phyloP scores from a whole-genome alignment of 805 yeast genomes.

The Cyberlindnera subsufficiens region DNA sequence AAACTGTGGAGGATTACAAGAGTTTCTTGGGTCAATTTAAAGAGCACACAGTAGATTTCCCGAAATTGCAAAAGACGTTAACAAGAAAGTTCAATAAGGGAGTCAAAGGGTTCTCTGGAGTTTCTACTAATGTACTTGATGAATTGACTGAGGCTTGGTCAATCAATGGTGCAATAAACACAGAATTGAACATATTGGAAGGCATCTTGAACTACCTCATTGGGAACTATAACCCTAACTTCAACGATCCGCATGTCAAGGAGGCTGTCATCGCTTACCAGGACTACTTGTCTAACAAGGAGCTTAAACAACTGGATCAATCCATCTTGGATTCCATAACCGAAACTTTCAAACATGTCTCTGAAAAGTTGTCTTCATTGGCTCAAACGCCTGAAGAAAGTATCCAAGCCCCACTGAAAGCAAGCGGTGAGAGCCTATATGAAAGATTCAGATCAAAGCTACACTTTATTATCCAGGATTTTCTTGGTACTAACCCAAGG shows the following conservation, averaged over 20 bases:
- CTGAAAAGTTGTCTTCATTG: background rate
- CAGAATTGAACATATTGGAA: constrained; percentile 33
- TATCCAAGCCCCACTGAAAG: background rate
- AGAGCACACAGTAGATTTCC: background rate
- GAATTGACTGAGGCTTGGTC: constrained; percentile 6
- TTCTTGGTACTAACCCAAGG: constrained; percentile 14
- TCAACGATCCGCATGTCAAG: constrained; percentile 70
- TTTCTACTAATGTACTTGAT: constrained; percentile 4
- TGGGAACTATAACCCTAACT: constrained; percentile 63
- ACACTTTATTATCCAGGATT: constrained; percentile 13
- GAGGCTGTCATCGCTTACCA: constrained; percentile 47
- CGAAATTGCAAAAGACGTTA: background rate
- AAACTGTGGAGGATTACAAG: constrained; percentile 46
- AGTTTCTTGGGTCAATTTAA: constrained; percentile 6
- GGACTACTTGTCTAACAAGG: constrained; percentile 30
- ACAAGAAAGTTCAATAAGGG: background rate
- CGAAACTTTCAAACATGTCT: background rate
- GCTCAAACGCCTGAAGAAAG: background rate
- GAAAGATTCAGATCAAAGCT: constrained; percentile 8
- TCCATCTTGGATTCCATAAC: background rate
- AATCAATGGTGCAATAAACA: constrained; percentile 10
- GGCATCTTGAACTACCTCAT: constrained; percentile 38
- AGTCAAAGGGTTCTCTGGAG: background rate
- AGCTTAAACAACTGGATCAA: background rate
- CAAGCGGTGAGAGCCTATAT: constrained; percentile 1